Evolutionary conservation across 192 early-diverging fungal species (phyloP), one percentile per base, ranked within the genome.

Genomic region (Coemansia sp.): DNA sequence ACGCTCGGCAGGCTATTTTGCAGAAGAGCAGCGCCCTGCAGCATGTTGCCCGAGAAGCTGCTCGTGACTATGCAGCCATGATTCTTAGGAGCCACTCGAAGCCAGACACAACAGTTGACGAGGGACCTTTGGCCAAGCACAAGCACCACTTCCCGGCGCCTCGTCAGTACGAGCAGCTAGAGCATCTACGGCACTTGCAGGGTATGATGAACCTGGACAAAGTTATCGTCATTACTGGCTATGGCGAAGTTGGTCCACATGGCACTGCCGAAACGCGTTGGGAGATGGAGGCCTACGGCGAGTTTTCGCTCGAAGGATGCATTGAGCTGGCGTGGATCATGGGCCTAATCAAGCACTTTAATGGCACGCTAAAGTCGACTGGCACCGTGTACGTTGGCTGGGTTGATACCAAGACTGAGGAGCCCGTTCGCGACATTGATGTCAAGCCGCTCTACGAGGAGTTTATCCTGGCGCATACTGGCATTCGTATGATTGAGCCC

Each of bases 321-420:
- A 95, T 97, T 74, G 95, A 97, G 85, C 90, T 97, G 90, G 94
- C 94, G 9, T 95, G 95, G 94, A 93, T 97, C 81, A 96, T 97
- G 95, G 94, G 94, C 50, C 90, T 91, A 68, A 94, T 96, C 85
- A 92, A 91, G 77, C 94, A 93, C 74, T 89, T 91, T 84, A 89
- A 91, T 88, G 74, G 69, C 13, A 58, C n/a, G 3, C 34, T 71
- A 11, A 12, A 69, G 34, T 27, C 58, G 8, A 71, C 69, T 3
- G 43, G 63, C 13, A 29, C 62, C 13, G 16, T 34, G 11, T 76
- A 76, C 16, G 66, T 58, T 85, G 95, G 95, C 53, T 97, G 95
- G 95, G 87, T 97, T 27, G 95, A 97, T 76, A 88, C 87, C 63
- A 89, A 89, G 76, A 88, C 93, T 53, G 83, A 83, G 34, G 91